Base-by-base conservation (phyloP, 495 filamentous ascomycete species). In the Trichoderma virens region DNA sequence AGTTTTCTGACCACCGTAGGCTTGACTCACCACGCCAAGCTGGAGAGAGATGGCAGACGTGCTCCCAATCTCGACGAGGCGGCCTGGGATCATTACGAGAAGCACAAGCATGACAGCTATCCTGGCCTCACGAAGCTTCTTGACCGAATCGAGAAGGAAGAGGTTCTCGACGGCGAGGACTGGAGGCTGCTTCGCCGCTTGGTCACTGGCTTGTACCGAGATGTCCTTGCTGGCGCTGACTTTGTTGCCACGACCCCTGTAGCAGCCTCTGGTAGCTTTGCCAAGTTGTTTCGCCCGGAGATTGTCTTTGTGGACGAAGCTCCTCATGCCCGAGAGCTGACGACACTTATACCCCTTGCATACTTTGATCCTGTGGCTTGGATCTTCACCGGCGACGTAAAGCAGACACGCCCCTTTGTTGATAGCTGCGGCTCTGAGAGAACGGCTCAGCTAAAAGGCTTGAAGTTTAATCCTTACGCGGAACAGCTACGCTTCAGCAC, bases 201-300 rank as follows among this genome's bases (percentile, higher is more conserved):
- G 6, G 47, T 72, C 0, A 63, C 64, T 34, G 13, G 23, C 9
- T 66, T 72, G 5, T 74, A 74, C 32, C 60, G 54, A 1, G 65
- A 67, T 18, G 64, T 67, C 0, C 59, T 74, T 0, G 45, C 23
- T 14, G 31, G 45, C 0, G 66, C 69, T 3, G 72, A 72, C 38
- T 71, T 71, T 43, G 67, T 74, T 20, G 69, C 68, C 47, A 69
- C 70, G 0, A 71, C 72, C 0, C 70, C 72, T 0, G 69, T 71
- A 0, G 67, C 68, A 0, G 62, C 62, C 9, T 67, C 70, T 1
- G 62, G 62, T 18, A 63, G 64, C 6, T 72, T 74, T 34, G n/a
- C 39, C 2, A 64, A 67, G 13, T 60, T 70, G 34, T 74, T 65
- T 65, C 45, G 61, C 13, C 70, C 70, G 1, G 69, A 72, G 18